Percentiles rank a stretch among this genome's conserved stretches.
These are phyloP conservation scores for Euptelea pleiosperma DNA, from an alignment of 164 flowering plant genomes.

Conservation along the genomic window DNA sequence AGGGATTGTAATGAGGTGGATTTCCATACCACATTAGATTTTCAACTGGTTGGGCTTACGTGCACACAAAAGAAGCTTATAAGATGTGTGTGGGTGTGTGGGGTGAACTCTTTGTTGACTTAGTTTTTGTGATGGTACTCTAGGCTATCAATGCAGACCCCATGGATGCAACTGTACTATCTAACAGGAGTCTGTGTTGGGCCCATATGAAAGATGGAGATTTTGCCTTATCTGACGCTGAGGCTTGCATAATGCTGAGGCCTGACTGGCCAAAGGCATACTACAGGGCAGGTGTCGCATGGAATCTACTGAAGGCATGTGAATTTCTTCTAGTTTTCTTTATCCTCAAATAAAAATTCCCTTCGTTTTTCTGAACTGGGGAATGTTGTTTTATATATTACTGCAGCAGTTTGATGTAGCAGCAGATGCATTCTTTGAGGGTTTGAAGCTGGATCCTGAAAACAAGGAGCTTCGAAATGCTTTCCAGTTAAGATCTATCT, in stretches of 20 bases:
- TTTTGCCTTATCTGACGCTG: slow-evolving; percentile 13
- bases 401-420: slow-evolving; percentile 7
- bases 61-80: too few species aligned
- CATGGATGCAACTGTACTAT: background rate
- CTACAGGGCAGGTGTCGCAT: background rate
- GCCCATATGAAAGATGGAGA: background rate
- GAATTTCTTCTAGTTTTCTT: background rate
- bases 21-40: too few species aligned
- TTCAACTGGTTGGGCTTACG: too few species aligned
- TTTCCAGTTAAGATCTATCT: too few species aligned
- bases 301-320: background rate
- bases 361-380: background rate
- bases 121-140: background rate
- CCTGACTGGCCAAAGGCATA: slow-evolving; percentile 1
- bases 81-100: too few species aligned
- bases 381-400: background rate
- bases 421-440: slow-evolving; percentile 1
- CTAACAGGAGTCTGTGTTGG: background rate
- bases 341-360: background rate
- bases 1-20: too few species aligned
- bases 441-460: slow-evolving; percentile 16
- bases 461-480: too few species aligned
- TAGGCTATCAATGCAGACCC: background rate
- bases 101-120: background rate
- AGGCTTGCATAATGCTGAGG: background rate